phyloP scores from a whole-genome alignment of 1,139 yeast genomes.

The Blastobotrys malaysiensis region DNA sequence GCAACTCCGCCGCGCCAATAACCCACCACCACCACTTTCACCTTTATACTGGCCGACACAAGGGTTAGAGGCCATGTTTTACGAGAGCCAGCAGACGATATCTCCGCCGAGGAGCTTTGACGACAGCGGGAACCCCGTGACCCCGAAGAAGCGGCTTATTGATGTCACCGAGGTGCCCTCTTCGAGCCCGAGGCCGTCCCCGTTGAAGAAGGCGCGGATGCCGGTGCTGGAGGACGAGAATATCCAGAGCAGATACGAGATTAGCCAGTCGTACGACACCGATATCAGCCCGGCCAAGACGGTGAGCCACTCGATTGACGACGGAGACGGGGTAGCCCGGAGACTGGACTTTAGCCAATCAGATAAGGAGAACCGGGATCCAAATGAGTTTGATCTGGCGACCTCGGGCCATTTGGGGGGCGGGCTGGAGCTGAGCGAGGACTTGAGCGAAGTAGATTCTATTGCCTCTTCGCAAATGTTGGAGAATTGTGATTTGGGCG shows the following conservation, averaged over 20 bases:
- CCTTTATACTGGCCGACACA: background rate
- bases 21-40: background rate
- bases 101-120: background rate
- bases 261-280: background rate
- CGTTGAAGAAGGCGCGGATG: background rate
- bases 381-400: background rate
- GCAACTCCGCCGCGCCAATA: background rate
- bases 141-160: background rate
- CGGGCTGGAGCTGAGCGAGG: background rate
- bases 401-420: background rate
- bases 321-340: background rate
- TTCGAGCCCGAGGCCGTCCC: background rate
- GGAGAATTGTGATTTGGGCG: background rate
- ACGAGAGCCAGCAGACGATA: background rate
- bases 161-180: background rate
- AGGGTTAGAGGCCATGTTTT: background rate
- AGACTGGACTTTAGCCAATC: background rate
- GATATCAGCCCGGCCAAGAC: background rate
- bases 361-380: background rate
- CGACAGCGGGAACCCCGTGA: background rate
- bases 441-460: background rate
- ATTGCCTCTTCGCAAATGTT: background rate
- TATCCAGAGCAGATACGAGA: background rate
- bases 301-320: background rate
- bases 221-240: background rate